Base-by-base conservation (phyloP, 1,284 basidiomycete species). In the Boletus smithii region DNA sequence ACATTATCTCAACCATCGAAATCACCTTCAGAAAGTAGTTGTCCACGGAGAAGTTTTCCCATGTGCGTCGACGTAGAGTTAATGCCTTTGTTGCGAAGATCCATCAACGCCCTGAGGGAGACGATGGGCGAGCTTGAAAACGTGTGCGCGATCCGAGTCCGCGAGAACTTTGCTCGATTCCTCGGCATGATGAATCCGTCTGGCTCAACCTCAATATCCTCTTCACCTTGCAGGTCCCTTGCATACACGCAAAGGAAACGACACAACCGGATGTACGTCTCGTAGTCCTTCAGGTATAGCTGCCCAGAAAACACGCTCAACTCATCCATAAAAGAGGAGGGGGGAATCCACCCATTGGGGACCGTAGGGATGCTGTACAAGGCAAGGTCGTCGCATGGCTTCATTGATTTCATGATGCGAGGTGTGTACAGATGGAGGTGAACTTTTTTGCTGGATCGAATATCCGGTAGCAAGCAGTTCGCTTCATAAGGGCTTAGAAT, bases 401-500 rank as follows among this genome's bases (percentile, higher is more conserved):
- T 53, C 66, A 71, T 72, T 2, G 50, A 56, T 23, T 63, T 55
- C 3, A 55, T 63, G 6, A 67, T 60, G 2, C 70, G 59, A 2
- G 75, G 69, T 2, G 72, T 55, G 47, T 75, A 79, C 2, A 71
- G 16, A 46, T 77, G 75, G 3, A 78, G 60, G 42, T 56, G 59
- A 3, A 74, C 67, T 1, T 39, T 33, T 2, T 49, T 48, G 52
- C 63, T 69, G n/a, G 39, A 34, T 16, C 63, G 64, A 38, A 76
- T 73, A 0, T 43, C 20, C 0, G 68, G 65, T 2, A 77, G 54
- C 5, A 77, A 59, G 20, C 44, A 48, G 32, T 74, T 67, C 14
- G 59, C 71, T 48, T 79, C 76, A 42, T 60, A 63, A 2, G 76
- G 74, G 53, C 76, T 78, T 32, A 75, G 42, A 5, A 69, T 50